A percentile compares a stretch with the other conserved stretches of the same genome.
Conservation (phyloP, 306 rosid species). For the Ochetophila trinervis region DNA sequence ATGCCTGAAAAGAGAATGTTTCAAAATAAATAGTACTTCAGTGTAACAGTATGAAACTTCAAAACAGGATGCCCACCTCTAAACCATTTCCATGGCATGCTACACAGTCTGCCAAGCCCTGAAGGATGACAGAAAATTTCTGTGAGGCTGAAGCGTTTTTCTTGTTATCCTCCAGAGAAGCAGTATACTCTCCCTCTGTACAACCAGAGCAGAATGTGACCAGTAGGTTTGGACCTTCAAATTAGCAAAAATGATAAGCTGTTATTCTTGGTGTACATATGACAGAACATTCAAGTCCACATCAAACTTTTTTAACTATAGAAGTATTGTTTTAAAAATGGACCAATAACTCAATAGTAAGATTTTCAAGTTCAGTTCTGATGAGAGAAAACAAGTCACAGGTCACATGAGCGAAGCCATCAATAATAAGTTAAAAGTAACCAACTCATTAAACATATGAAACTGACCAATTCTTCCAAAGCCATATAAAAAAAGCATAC, state of each 20-base stretch:
- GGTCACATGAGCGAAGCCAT: background rate
- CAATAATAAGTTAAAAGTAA: background rate
- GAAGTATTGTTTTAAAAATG: background rate
- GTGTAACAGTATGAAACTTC: background rate
- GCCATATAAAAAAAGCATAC: background rate
- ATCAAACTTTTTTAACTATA: background rate
- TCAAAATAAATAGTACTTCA: background rate
- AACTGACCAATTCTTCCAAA: background rate
- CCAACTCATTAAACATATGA: background rate
- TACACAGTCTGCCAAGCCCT: slow-evolving; percentile 74
- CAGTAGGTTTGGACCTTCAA: slow-evolving; percentile 80
- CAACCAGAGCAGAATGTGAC: slow-evolving; percentile 57
- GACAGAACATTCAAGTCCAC: background rate
- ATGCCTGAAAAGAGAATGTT: slow-evolving; percentile 48
- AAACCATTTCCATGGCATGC: slow-evolving; percentile 44
- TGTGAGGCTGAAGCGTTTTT: slow-evolving; percentile 33
- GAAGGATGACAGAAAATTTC: slow-evolving; percentile 45
- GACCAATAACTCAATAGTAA: background rate
- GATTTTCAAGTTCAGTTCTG: background rate
- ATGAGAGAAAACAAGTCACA: background rate
- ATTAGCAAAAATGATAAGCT: slow-evolving; percentile 22
- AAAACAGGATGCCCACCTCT: slow-evolving; percentile 38
- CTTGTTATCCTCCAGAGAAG: slow-evolving; percentile 33
- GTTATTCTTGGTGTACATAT: background rate
- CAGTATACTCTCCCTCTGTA: slow-evolving; percentile 37